Evolutionary conservation across 768 basidiomycete species (phyloP).

Genomic region (Hebeloma cylindrosporum): DNA sequence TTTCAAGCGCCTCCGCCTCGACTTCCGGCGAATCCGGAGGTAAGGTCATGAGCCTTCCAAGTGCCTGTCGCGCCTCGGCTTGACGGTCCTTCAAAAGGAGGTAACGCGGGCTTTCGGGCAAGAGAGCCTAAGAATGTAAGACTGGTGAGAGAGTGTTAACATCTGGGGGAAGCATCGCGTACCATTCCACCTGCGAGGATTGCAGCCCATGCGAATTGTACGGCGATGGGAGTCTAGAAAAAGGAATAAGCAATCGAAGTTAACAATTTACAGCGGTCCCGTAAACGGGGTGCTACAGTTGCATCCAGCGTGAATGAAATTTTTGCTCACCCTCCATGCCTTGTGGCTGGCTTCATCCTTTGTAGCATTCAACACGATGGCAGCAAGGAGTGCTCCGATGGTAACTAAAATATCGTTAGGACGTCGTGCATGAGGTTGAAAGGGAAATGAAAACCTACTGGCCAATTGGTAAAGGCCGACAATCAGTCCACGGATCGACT

Average conservation of each 20-base stretch:
- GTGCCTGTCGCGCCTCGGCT: conserved; percentile 52
- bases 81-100: conserved; percentile 64
- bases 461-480: conserved; percentile 70
- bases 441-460: conserved; percentile 26
- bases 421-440: not conserved
- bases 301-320: no score
- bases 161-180: conserved; percentile 29
- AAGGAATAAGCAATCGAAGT: conserved; percentile 1
- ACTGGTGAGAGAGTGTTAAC: not conserved
- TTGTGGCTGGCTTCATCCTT: conserved; percentile 50
- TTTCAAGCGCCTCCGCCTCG: conserved; percentile 48
- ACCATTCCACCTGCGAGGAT: conserved; percentile 71
- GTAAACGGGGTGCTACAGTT: no score
- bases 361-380: conserved; percentile 67
- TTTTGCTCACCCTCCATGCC: conserved; percentile 29
- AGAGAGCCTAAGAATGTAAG: conserved; percentile 17
- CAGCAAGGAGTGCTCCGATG: conserved; percentile 70
- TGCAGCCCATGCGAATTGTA: conserved; percentile 80
- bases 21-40: conserved; percentile 50
- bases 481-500: conserved; percentile 70
- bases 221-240: conserved; percentile 58
- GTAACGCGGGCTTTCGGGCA: conserved; percentile 55
- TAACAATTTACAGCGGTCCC: no score
- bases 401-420: conserved; percentile 37
- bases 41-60: conserved; percentile 62